Percentiles rank a stretch among this genome's conserved stretches.
phyloP scores from a whole-genome alignment of 257 asterid species.

The Nicotiana undulata region DNA sequence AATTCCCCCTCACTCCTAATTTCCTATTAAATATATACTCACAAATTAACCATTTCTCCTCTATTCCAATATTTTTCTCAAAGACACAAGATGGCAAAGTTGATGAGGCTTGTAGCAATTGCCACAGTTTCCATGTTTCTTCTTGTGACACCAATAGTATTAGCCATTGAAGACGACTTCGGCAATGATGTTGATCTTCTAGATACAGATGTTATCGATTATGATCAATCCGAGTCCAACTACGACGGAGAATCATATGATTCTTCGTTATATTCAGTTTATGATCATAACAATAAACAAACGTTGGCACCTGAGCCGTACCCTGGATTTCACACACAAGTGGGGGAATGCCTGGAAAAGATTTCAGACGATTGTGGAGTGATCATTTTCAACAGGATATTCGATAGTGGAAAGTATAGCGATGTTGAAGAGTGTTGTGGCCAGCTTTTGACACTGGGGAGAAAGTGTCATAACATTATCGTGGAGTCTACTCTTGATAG shows the following conservation, averaged over 20 bases:
- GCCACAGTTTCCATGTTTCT: not conserved
- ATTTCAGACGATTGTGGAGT: not conserved
- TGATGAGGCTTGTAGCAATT: not conserved
- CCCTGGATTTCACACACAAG: not conserved
- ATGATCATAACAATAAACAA: not conserved
- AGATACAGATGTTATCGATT: no score
- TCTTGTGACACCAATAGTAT: not conserved
- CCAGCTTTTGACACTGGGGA: not conserved
- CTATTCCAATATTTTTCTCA: not conserved
- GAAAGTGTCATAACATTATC: not conserved
- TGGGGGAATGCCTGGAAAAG: not conserved
- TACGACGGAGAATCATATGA: not conserved
- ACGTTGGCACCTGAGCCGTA: not conserved
- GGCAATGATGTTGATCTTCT: no score
- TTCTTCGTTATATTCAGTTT: not conserved
- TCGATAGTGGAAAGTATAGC: not conserved
- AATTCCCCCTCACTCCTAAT: not conserved
- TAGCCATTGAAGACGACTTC: not conserved
- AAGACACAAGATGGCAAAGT: not conserved
- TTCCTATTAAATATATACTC: not conserved
- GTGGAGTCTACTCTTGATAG: not conserved
- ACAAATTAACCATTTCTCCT: not conserved
- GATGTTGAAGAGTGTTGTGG: not conserved
- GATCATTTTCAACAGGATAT: not conserved
- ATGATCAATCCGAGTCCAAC: no score